Percentiles rank a stretch among this genome's conserved stretches.
These are phyloP conservation scores for Exserohilum turcica DNA, from an alignment of 2,329 filamentous ascomycete species.

Conservation along the genomic window DNA sequence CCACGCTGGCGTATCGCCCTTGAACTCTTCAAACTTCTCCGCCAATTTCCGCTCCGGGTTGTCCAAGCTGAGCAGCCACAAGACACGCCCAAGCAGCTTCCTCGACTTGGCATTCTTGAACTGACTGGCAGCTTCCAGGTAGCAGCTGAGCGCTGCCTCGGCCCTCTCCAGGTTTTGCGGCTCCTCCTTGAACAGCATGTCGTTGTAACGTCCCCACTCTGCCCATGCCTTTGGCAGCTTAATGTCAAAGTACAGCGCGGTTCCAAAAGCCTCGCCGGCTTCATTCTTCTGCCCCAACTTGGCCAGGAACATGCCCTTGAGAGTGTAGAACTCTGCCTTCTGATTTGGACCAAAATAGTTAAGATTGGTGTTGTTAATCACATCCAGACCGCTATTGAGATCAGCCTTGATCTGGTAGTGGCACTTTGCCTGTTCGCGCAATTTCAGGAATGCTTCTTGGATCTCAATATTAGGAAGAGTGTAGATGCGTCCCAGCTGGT, in stretches of 20 bases:
- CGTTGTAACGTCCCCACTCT: conserved; percentile 98
- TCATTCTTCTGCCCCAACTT: conserved; percentile 90
- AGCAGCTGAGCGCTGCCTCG: conserved; percentile 91
- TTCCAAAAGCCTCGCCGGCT: conserved; percentile 91
- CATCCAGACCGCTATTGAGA: conserved; percentile 88
- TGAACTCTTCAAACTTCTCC: conserved; percentile 90
- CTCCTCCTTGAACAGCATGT: conserved; percentile 92
- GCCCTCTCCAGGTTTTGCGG: conserved; percentile 81
- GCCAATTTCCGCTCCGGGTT: conserved; percentile 83
- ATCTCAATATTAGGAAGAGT: conserved; percentile 99
- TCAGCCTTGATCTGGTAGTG: conserved; percentile 97
- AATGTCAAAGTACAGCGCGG: conserved; percentile 93
- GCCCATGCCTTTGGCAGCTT: conserved; percentile 97
- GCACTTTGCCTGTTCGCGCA: conserved; percentile 98
- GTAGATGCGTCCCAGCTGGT: conserved; percentile 95
- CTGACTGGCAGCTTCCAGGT: conserved; percentile 91
- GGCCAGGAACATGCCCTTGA: conserved; percentile 99
- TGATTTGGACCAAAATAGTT: conserved; percentile 97
- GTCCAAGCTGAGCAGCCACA: conserved; percentile 95
- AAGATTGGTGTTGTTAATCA: conserved; percentile 99
- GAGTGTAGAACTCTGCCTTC: conserved; percentile 98
- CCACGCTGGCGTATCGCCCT: conserved; percentile 96
- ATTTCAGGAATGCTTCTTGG: conserved; percentile 96
- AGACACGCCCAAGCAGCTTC: conserved; percentile 87
- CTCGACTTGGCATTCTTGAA: conserved; percentile 97